Percentiles rank a stretch among this genome's conserved stretches.
phyloP scores from a whole-genome alignment of 2,329 filamentous ascomycete genomes.

The Talaromyces sp. region DNA sequence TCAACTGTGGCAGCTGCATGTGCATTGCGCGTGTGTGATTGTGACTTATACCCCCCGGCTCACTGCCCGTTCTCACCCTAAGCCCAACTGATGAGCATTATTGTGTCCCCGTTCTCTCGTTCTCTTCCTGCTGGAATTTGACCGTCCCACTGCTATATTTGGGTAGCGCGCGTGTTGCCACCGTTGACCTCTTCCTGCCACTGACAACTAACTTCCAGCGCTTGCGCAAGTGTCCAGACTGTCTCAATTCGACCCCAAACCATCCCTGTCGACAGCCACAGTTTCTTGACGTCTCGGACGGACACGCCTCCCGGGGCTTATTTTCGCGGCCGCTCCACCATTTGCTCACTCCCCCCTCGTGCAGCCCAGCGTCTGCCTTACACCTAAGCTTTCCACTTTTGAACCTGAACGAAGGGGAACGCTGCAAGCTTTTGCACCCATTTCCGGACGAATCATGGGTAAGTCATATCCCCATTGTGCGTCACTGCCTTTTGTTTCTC shows the following conservation, averaged over 20 bases:
- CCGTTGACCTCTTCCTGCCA: constrained; percentile 5
- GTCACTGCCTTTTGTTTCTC: constrained; percentile 1
- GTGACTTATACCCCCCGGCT: background rate
- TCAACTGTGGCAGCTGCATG: constrained; percentile 6
- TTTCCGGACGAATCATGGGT: constrained; percentile 19
- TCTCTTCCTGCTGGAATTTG: background rate
- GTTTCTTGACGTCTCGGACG: constrained; percentile 10
- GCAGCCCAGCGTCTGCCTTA: constrained; percentile 12
- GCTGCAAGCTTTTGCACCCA: constrained; percentile 11
- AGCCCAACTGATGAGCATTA: background rate
- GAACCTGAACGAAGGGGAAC: constrained; percentile 12
- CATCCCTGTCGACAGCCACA: constrained; percentile 9
- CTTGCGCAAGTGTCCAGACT: constrained; percentile 3
- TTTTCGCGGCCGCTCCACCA: constrained; percentile 7
- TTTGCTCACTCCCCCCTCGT: constrained; percentile 7
- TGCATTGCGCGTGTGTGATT: constrained; percentile 2
- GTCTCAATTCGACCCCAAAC: constrained; percentile 6
- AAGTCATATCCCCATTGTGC: constrained; percentile 12
- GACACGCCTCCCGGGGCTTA: constrained; percentile 10
- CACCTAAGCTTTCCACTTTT: constrained; percentile 10
- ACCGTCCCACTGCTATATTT: constrained; percentile 4
- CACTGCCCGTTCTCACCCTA: background rate
- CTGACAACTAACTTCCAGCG: constrained; percentile 8
- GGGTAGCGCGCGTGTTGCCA: constrained; percentile 7
- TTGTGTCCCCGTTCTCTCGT: background rate